Evolutionary conservation across 208 protist species (phyloP).

Genomic region (Acanthamoeba royreba): DNA sequence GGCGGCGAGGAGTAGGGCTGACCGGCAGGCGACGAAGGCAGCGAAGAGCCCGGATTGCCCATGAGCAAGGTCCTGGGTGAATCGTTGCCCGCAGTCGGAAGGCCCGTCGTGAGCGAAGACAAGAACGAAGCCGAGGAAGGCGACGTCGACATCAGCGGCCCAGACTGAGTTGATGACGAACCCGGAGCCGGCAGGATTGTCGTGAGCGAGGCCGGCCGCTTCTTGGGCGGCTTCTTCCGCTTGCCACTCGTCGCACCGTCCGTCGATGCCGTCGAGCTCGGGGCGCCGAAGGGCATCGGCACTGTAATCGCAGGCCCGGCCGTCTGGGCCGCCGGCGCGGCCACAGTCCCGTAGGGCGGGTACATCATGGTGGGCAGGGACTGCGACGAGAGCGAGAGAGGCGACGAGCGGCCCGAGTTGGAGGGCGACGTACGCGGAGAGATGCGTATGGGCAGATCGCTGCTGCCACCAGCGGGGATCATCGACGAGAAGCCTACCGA

Average conservation of each 20-base stretch:
- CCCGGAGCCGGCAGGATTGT: not conserved
- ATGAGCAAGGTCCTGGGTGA: too few relatives aligned
- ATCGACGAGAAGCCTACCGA: not conserved
- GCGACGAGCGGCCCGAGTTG: not conserved
- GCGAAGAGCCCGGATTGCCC: too few relatives aligned
- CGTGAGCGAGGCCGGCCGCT: not conserved
- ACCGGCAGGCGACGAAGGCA: not conserved
- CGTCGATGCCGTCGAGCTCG: not conserved
- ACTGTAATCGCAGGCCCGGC: not conserved
- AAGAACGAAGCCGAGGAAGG: not conserved
- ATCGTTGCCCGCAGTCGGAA: too few relatives aligned
- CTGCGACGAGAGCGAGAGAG: not conserved
- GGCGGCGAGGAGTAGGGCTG: not conserved
- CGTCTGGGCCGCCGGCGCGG: not conserved
- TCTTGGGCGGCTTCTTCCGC: conserved; percentile 9
- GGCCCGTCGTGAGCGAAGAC: not conserved
- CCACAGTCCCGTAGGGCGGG: not conserved
- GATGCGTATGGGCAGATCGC: not conserved
- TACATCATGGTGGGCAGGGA: not conserved
- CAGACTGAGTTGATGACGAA: not conserved
- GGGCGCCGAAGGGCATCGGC: not conserved
- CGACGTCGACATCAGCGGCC: not conserved
- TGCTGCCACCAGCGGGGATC: not conserved
- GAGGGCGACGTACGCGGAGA: not conserved
- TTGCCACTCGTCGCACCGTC: not conserved